These are phyloP conservation scores for Leishmania tropica DNA, from an alignment of 208 protist genomes.

Conservation along the genomic window DNA sequence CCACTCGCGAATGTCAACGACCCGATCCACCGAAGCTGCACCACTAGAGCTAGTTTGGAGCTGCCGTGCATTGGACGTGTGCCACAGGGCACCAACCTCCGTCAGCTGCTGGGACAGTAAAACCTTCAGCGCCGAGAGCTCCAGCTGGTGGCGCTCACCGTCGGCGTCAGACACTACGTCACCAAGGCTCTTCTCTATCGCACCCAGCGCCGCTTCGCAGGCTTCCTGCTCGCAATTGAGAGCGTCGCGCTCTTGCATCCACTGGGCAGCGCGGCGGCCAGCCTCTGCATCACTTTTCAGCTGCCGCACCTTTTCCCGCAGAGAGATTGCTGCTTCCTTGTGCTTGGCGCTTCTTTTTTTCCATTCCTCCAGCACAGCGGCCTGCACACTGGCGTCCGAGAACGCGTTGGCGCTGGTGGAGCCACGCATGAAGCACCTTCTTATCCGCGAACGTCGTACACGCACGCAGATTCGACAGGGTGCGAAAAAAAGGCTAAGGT, in stretches of 20 bases:
- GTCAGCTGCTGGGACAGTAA: conserved; percentile 16
- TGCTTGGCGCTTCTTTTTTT: conserved; percentile 26
- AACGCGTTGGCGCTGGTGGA: conserved; percentile 22
- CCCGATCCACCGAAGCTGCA: neutral
- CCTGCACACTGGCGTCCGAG: conserved; percentile 33
- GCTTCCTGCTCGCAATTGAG: conserved; percentile 32
- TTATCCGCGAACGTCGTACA: neutral
- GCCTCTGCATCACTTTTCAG: conserved; percentile 41
- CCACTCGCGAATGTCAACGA: conserved; percentile 16
- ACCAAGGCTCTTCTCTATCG: neutral
- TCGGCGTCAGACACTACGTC: neutral
- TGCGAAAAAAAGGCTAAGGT: neutral
- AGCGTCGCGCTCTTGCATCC: conserved; percentile 37
- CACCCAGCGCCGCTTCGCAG: conserved; percentile 18
- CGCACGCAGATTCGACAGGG: neutral
- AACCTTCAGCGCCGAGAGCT: conserved; percentile 18
- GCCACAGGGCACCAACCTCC: conserved; percentile 12
- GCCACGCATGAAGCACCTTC: neutral
- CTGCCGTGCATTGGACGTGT: neutral
- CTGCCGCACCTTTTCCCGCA: conserved; percentile 36
- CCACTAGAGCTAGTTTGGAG: neutral
- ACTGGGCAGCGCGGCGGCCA: conserved; percentile 21
- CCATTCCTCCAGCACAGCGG: conserved; percentile 55
- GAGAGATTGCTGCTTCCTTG: conserved; percentile 23
- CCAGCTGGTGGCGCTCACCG: neutral